These are phyloP conservation scores for Termitomyces sp. DNA, from an alignment of 768 basidiomycete genomes.

Conservation along the genomic window DNA sequence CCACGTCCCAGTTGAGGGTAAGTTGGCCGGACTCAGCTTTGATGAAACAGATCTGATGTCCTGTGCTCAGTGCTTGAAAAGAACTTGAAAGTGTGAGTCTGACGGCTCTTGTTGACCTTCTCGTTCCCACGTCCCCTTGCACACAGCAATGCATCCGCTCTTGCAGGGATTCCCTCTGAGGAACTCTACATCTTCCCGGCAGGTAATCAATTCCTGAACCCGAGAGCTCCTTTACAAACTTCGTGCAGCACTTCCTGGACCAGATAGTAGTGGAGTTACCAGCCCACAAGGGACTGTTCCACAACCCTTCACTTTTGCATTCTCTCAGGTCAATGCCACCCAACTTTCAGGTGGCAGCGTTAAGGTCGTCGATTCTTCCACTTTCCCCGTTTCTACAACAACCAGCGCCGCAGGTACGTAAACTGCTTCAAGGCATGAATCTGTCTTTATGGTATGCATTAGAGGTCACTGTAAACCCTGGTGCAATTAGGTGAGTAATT, in stretches of 20 bases:
- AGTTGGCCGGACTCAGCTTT: background rate
- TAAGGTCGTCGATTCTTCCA: constrained; percentile 47
- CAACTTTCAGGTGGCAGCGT: constrained; percentile 41
- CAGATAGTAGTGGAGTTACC: constrained; percentile 26
- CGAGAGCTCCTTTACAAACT: background rate
- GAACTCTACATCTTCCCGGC: constrained; percentile 52
- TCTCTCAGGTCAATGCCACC: constrained; percentile 42
- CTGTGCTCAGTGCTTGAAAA: constrained; percentile 38
- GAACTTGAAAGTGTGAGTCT: constrained; percentile 37
- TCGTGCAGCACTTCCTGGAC: constrained; percentile 27
- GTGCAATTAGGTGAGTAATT: constrained; percentile 41
- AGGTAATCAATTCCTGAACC: constrained; percentile 18
- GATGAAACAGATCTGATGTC: background rate
- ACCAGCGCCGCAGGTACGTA: constrained; percentile 40
- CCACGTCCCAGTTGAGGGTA: constrained; percentile 47
- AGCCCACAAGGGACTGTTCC: constrained; percentile 43
- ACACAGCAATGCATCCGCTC: constrained; percentile 27
- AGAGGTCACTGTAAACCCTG: constrained; percentile 54
- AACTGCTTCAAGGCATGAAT: background rate
- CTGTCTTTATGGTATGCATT: background rate
- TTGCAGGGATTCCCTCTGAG: constrained; percentile 36
- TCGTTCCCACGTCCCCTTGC: background rate
- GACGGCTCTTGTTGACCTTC: background rate
- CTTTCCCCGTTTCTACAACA: constrained; percentile 45
- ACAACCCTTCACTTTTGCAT: constrained; percentile 40